phyloP scores from a whole-genome alignment of 2,329 filamentous ascomycete genomes.

The Rosellinia necatrix region DNA sequence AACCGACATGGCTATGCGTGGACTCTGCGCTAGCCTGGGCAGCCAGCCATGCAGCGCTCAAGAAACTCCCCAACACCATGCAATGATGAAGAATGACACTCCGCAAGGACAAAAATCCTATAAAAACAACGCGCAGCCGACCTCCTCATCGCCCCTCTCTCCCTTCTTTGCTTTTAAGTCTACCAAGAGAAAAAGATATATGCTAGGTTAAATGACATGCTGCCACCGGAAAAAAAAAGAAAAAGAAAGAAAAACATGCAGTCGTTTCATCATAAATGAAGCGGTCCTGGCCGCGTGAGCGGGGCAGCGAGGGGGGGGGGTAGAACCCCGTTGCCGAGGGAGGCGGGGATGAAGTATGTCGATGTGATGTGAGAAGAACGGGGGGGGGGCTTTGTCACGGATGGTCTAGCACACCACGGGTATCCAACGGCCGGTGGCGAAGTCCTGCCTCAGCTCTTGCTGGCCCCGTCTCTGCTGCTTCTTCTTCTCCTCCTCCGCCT shows the following conservation, averaged over 20 bases:
- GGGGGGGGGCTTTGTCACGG: background rate
- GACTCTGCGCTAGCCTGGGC: background rate
- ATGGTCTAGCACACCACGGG: slow-evolving; percentile 8
- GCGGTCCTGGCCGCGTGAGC: too few relatives aligned
- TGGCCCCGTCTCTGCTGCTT: background rate
- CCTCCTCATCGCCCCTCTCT: too few relatives aligned
- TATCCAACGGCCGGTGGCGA: slow-evolving; percentile 13
- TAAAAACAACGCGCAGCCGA: too few relatives aligned
- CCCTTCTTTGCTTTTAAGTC: too few relatives aligned
- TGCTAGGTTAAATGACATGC: too few relatives aligned
- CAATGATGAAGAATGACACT: background rate
- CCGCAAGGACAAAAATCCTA: background rate
- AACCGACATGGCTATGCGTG: background rate
- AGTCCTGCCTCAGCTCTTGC: slow-evolving; percentile 16
- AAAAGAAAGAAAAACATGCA: too few relatives aligned
- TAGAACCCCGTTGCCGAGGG: too few relatives aligned
- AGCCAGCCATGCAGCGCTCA: slow-evolving; percentile 12
- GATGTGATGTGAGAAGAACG: background rate
- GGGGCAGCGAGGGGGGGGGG: too few relatives aligned
- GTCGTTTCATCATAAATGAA: too few relatives aligned
- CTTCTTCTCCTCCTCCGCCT: slow-evolving; percentile 19
- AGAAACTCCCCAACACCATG: slow-evolving; percentile 23
- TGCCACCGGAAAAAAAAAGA: too few relatives aligned
- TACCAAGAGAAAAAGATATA: too few relatives aligned
- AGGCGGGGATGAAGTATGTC: too few relatives aligned